Conservation (phyloP, 306 rosid species). For the Citrullus amarus region DNA sequence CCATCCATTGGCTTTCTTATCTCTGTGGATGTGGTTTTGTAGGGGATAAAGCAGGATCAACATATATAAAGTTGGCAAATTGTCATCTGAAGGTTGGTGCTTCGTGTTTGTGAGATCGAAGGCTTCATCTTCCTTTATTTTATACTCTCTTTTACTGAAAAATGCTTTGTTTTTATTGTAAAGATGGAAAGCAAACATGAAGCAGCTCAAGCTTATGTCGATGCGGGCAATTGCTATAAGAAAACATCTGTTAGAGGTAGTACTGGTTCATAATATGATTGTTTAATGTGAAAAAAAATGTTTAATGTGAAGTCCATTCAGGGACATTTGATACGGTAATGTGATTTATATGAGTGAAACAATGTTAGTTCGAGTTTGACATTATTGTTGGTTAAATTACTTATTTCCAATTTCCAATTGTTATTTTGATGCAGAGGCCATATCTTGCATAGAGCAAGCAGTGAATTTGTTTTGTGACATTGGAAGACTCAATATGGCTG, state of each 20-base stretch:
- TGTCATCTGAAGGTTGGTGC: conserved; percentile 73
- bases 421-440: conserved; percentile 45
- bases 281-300: not conserved
- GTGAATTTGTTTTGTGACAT: conserved; percentile 73
- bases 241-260: conserved; percentile 56
- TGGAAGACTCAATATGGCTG: conserved; percentile 96
- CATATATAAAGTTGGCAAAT: conserved; percentile 57
- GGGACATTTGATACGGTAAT: not conserved
- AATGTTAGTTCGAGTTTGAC: not conserved
- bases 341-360: not conserved
- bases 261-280: not conserved
- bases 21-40: conserved; percentile 9
- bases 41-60: conserved; percentile 83
- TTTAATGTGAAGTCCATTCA: not conserved
- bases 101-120: conserved; percentile 8
- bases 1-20: not conserved
- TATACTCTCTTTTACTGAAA: not conserved
- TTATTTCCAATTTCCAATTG: not conserved
- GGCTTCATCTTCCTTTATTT: not conserved
- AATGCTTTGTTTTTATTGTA: conserved; percentile 6
- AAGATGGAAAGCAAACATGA: conserved; percentile 89
- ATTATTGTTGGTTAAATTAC: not conserved
- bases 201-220: conserved; percentile 82
- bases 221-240: conserved; percentile 87
- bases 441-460: conserved; percentile 62